These are phyloP conservation scores for Pseudoscleropodium purum DNA, from an alignment of 225 moss, liverwort and hornwort species.

Conservation along the genomic window DNA sequence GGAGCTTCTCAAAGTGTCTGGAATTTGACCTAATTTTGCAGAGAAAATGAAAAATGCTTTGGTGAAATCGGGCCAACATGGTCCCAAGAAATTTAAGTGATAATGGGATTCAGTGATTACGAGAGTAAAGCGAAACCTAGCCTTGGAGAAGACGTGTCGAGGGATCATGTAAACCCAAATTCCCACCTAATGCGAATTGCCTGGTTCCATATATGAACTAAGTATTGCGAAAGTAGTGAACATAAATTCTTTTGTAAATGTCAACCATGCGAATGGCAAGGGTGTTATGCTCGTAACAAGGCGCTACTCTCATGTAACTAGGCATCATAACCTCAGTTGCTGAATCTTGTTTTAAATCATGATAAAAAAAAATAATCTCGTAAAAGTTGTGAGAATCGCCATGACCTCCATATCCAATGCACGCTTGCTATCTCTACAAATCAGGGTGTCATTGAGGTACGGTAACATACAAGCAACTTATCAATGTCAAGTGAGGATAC, in stretches of 20 bases:
- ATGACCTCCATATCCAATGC: background rate
- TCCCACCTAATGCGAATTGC: background rate
- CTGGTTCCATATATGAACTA: background rate
- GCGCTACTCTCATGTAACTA: background rate
- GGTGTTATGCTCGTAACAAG: background rate
- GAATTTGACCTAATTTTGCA: background rate
- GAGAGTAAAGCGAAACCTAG: background rate
- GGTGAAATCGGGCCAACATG: background rate
- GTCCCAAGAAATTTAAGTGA: background rate
- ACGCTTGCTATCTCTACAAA: background rate
- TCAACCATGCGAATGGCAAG: background rate
- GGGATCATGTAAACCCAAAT: background rate
- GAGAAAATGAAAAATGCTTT: background rate
- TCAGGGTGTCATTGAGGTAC: background rate
- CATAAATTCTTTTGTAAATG: background rate
- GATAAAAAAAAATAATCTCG: too few relatives aligned
- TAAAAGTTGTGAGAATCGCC: background rate
- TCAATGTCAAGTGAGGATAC: slow-evolving; percentile 28
- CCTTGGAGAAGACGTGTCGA: background rate
- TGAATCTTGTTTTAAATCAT: background rate
- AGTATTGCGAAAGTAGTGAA: background rate
- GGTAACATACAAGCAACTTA: slow-evolving; percentile 19
- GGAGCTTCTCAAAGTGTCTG: background rate
- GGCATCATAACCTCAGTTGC: background rate
- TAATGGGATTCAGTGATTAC: background rate